Evolutionary conservation across 1,284 basidiomycete genomes (phyloP).

Genomic region (Pyrrhoderma lamaoense): DNA sequence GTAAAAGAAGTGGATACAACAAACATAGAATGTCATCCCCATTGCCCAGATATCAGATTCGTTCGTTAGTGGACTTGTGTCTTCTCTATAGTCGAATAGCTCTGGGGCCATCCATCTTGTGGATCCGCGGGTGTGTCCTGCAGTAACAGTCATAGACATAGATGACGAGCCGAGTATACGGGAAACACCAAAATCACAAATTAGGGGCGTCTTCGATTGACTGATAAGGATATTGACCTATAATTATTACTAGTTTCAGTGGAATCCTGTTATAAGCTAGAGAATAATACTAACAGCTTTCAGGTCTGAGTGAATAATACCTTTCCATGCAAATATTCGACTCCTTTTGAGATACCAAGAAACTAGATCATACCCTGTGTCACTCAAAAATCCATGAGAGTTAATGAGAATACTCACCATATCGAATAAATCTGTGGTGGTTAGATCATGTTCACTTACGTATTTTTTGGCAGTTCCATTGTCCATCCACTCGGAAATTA

Average conservation of each 20-base stretch:
- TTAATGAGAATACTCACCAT: background rate
- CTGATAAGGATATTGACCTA: background rate
- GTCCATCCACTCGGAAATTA: slow-evolving; percentile 18
- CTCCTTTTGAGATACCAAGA: slow-evolving; percentile 10
- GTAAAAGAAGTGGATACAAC: background rate
- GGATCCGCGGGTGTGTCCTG: background rate
- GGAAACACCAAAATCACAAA: slow-evolving; percentile 1
- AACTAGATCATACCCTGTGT: background rate
- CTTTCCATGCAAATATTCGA: slow-evolving; percentile 13
- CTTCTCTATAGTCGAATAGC: background rate
- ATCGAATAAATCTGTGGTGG: slow-evolving; percentile 1
- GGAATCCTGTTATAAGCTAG: background rate
- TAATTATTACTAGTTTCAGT: background rate
- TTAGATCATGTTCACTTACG: slow-evolving; percentile 1
- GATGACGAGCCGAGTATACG: background rate
- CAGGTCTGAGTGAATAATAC: slow-evolving; percentile 16
- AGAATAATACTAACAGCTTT: slow-evolving; percentile 12
- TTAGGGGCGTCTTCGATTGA: background rate
- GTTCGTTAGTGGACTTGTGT: background rate
- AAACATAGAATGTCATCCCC: background rate
- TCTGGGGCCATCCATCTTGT: slow-evolving; percentile 5
- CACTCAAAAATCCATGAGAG: background rate
- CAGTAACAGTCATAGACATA: background rate
- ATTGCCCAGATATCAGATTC: background rate
- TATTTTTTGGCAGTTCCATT: slow-evolving; percentile 12